A percentile compares a stretch with the other conserved stretches of the same genome.
phyloP scores from a whole-genome alignment of 495 filamentous ascomycete genomes.

The Trypethelium eluteriae region DNA sequence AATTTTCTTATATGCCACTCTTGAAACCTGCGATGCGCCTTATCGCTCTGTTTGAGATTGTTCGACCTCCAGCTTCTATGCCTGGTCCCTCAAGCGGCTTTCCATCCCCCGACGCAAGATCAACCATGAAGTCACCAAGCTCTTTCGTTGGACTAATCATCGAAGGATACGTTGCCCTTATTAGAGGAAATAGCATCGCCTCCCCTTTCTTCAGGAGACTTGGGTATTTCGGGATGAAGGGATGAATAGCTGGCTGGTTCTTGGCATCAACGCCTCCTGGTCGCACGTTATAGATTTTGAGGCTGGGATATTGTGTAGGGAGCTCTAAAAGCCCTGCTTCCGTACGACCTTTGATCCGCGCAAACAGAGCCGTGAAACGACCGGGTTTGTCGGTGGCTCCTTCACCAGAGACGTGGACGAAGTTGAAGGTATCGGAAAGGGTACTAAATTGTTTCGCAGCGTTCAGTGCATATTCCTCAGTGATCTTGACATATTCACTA shows the following conservation, averaged over 20 bases:
- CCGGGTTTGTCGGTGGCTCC: slow-evolving; percentile 43
- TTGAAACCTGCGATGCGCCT: slow-evolving; percentile 4
- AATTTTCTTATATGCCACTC: background rate
- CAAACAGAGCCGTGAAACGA: slow-evolving; percentile 49
- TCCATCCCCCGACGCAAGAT: slow-evolving; percentile 55
- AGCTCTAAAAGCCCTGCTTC: slow-evolving; percentile 48
- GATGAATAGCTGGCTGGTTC: slow-evolving; percentile 43
- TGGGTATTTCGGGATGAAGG: slow-evolving; percentile 37
- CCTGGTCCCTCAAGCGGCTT: slow-evolving; percentile 21
- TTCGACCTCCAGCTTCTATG: background rate
- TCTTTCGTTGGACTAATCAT: slow-evolving; percentile 37
- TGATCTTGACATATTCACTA: slow-evolving; percentile 62
- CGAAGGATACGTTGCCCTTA: slow-evolving; percentile 7
- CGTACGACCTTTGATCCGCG: slow-evolving; percentile 54
- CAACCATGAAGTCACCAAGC: slow-evolving; percentile 42
- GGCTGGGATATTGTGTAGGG: slow-evolving; percentile 38
- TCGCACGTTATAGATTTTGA: slow-evolving; percentile 46
- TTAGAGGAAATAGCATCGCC: slow-evolving; percentile 16
- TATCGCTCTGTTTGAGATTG: background rate
- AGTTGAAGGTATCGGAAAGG: slow-evolving; percentile 51
- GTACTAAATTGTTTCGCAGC: slow-evolving; percentile 54
- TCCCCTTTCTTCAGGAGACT: slow-evolving; percentile 19
- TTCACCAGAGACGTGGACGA: slow-evolving; percentile 62
- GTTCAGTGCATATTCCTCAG: slow-evolving; percentile 53
- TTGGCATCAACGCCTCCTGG: slow-evolving; percentile 47